Conservation (phyloP, 495 filamentous ascomycete species). For the Lophiotrema nucula region DNA sequence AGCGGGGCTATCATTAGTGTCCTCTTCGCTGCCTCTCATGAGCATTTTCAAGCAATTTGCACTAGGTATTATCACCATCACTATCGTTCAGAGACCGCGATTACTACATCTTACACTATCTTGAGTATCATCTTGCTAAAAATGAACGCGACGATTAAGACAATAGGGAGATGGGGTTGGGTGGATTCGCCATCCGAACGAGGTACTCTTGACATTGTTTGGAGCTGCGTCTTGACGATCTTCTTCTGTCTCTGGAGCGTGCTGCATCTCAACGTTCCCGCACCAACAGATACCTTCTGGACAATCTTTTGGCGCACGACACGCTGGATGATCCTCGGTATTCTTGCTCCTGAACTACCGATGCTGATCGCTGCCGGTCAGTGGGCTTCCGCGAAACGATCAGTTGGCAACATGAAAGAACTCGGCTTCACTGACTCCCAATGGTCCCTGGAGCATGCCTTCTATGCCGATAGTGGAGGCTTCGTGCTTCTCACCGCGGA, state of each 20-base stretch:
- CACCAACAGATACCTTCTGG: not conserved
- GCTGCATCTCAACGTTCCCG: not conserved
- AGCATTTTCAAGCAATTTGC: too few species aligned
- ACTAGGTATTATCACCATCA: too few species aligned
- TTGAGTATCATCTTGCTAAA: too few species aligned
- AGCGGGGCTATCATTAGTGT: too few species aligned
- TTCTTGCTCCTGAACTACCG: not conserved
- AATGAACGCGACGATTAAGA: too few species aligned
- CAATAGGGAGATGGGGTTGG: too few species aligned
- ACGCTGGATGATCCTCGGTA: not conserved
- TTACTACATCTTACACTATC: too few species aligned
- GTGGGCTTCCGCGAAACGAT: constrained; percentile 29
- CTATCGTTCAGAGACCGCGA: too few species aligned
- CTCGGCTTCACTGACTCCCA: constrained; percentile 13
- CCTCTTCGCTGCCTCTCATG: too few species aligned
- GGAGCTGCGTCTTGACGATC: too few species aligned
- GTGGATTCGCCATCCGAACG: too few species aligned
- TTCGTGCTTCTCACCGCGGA: constrained; percentile 29
- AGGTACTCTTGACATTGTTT: too few species aligned
- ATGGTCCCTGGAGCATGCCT: constrained; percentile 36
- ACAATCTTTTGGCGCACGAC: not conserved
- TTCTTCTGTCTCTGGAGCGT: constrained; percentile 1
- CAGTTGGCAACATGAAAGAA: constrained; percentile 20
- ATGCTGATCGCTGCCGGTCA: constrained; percentile 33
- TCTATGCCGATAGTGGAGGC: constrained; percentile 41